Evolutionary conservation across 2,329 filamentous ascomycete species (phyloP), one percentile per base, ranked within the genome.

Genomic region (Penicillium aurantiogriseum): DNA sequence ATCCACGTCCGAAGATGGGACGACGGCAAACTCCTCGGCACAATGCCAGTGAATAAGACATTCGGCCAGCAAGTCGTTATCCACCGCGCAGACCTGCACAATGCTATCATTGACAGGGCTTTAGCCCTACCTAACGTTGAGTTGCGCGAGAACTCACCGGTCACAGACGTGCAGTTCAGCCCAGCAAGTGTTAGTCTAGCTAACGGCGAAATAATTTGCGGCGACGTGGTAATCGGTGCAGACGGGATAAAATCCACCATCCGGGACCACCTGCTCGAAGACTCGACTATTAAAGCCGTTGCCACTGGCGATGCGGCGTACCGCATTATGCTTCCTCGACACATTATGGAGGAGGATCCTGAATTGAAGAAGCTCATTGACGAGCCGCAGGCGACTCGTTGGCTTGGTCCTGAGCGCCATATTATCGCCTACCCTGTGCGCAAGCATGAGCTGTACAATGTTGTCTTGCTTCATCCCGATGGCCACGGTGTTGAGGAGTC

Each of bases 401-500:
- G 89, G 89, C 88, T 92, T 51, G 89, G 89, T 33, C 85, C 86
- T 69, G 84, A 84, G 64, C 82, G 88, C 1, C 90, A 92, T 73
- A 88, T 91, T 71, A 90, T 92, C 65, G 88, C 88, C 0, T 93
- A 92, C 70, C 86, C 89, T 0, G 86, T 93, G 43, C 81, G 84
- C 60, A 83, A 81, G 68, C 85, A 90, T 67, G 80, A 79, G 36
- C 81, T 87, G 65, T 88, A 87, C 75, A 88, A 88, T 72, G 75
- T 88, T 35, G 85, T 85, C 13, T 81, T 84, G 11, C 79, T 83
- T 31, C 85, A 88, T 69, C 85, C 85, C 3, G 85, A 88, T 65
- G 76, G 74, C 61, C 82, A 85, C 69, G 86, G 85, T 54, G 83
- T 85, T 13, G 78, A 79, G 10, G 83, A 85, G 38, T 86, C 83